Conservation (phyloP, 1,284 basidiomycete genomes). For the Anthracocystis setariae region DNA sequence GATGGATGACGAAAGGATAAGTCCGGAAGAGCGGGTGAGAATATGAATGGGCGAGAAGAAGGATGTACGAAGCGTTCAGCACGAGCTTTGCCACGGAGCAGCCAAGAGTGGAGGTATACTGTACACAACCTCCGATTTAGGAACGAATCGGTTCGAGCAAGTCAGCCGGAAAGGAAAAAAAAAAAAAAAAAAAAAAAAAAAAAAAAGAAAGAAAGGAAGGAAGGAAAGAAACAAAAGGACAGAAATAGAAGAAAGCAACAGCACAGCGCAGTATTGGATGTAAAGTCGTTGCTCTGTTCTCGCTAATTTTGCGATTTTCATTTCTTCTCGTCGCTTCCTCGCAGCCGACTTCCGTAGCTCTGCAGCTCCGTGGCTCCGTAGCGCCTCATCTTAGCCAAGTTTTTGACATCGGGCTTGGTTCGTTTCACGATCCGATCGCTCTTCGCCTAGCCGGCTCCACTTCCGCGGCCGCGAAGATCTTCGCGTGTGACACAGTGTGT, state of each 20-base stretch:
- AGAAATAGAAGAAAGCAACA: no score
- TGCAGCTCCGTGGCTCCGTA: no score
- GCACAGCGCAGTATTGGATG: conserved; percentile 10
- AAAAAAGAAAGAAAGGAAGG: no score
- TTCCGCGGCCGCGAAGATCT: conserved; percentile 7
- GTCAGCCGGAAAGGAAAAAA: neutral
- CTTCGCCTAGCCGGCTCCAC: no score
- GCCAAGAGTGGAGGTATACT: conserved; percentile 18
- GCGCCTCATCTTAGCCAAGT: no score
- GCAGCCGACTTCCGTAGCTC: conserved; percentile 8
- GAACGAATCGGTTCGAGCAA: conserved; percentile 3
- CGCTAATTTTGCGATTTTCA: conserved; percentile 11
- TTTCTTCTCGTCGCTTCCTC: conserved; percentile 19
- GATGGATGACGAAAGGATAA: neutral
- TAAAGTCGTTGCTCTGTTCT: neutral
- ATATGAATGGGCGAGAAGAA: conserved; percentile 1
- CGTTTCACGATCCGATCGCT: no score
- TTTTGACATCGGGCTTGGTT: conserved; percentile 10
- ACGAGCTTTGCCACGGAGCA: neutral
- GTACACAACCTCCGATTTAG: conserved; percentile 1
- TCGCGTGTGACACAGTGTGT: no score
- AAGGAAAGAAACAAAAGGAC: no score
- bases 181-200: no score
- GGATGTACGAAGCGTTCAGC: neutral
- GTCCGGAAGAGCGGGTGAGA: neutral